Base-by-base conservation (phyloP, 78 protist genomes). In the Dictyostelium brefeldianum region DNA sequence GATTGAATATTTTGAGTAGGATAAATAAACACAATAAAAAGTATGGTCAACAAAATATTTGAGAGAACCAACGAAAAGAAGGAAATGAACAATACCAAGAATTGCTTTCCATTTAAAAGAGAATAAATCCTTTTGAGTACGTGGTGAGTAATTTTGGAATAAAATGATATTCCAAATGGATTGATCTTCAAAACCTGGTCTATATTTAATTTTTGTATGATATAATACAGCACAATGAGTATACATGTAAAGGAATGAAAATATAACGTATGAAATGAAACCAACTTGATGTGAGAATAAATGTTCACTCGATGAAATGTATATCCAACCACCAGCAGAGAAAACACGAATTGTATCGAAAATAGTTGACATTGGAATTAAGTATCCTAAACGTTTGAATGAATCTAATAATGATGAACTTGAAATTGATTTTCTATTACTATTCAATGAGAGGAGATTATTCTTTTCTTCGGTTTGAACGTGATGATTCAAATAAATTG, bases 311-410 rank as follows among this genome's bases (percentile, higher is more conserved):
- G 80, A 69, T 8, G 78, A 59, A 48, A 85, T 56, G 25, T 85
- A 85, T 56, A 85, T 85, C 92, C 92, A 85, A 56, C 64, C 92
- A 64, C 92, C 92, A 1, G 92, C 92, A 3, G 92, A 56, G 25
- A 85, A 85, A 7, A 85, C 92, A 48, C 92, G 73, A 36, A 85
- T n/a, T 4, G 83, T 77, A 31, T 85, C 92, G 57, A 85, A 75
- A 0, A 85, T 22, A 5, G 92, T 85, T 4, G 83, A 73, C 14
- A 59, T 46, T 18, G 92, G 92, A 29, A 85, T 75, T 31, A 85
- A 8, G 9, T 15, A 62, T 3, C 9, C 29, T n/a, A 85, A n/a
- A 25, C 59, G 27, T 12, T 62, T 75, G 0, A 75, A 10, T 7
- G 92, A 74, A 22, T 73, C 78, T 4, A 25, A 36, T 5, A 85